Conservation (phyloP, 1,139 yeast species). For the Blastobotrys malaysiensis region DNA sequence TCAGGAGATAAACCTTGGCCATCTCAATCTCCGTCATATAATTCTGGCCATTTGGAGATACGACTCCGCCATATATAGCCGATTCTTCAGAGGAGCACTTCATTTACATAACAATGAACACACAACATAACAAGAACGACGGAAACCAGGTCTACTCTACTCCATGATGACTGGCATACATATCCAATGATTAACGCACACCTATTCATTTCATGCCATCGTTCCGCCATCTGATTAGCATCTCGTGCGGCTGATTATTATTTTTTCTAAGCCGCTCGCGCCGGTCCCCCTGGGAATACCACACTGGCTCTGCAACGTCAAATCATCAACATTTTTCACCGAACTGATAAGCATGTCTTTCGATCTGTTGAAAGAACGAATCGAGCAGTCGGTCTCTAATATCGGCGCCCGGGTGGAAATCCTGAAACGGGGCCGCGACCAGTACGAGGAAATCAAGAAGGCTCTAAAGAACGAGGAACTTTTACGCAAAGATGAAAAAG, state of each 20-base stretch:
- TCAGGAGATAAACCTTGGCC: too few species aligned
- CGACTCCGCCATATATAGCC: too few species aligned
- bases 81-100: too few species aligned
- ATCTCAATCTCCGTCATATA: too few species aligned
- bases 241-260: not conserved
- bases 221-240: too few species aligned
- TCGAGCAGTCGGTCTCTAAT: constrained; percentile 5
- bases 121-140: too few species aligned
- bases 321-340: not conserved
- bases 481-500: constrained; percentile 5
- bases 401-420: constrained; percentile 2
- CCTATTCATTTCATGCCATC: too few species aligned
- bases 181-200: too few species aligned
- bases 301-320: not conserved
- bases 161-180: too few species aligned
- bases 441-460: constrained; percentile 2
- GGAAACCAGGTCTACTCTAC: too few species aligned
- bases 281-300: not conserved
- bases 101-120: too few species aligned
- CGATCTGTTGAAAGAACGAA: constrained; percentile 2
- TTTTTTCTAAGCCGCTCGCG: not conserved
- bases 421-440: constrained; percentile 1
- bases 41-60: too few species aligned
- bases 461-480: not conserved
- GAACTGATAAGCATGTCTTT: not conserved